A percentile compares a stretch with the other conserved stretches of the same genome.
phyloP scores from a whole-genome alignment of 495 filamentous ascomycete genomes.

The Xylaria intraflava region DNA sequence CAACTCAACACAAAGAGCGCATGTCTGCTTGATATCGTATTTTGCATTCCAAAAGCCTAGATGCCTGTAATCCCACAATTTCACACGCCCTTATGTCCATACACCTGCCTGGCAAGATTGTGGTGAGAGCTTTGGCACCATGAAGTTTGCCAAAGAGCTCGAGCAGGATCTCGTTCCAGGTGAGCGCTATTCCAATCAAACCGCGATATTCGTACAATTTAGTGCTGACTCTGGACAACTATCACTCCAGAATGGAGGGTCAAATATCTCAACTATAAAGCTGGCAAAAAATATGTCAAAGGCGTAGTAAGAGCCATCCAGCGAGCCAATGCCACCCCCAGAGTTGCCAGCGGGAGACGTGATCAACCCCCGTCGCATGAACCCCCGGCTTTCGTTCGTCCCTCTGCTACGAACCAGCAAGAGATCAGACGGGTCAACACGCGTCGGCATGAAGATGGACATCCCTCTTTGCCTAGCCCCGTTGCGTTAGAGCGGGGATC shows the following conservation, averaged over 20 bases:
- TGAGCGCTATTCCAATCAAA: constrained; percentile 18
- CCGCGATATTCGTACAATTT: background rate
- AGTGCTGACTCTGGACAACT: background rate
- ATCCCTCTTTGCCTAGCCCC: constrained; percentile 19
- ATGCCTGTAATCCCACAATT: background rate
- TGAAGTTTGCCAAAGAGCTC: constrained; percentile 63
- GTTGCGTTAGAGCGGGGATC: constrained; percentile 7
- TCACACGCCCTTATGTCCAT: background rate
- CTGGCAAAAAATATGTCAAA: constrained; percentile 87
- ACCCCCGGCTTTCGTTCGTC: constrained; percentile 14
- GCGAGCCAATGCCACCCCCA: constrained; percentile 52
- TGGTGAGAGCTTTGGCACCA: constrained; percentile 13
- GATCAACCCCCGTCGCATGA: constrained; percentile 16
- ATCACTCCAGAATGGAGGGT: constrained; percentile 66
- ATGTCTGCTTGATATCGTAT: background rate
- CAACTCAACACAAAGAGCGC: background rate
- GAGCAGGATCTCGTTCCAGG: constrained; percentile 78
- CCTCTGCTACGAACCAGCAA: constrained; percentile 20
- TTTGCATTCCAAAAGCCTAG: background rate
- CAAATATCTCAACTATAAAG: constrained; percentile 92
- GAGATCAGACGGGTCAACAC: constrained; percentile 3
- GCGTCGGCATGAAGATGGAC: constrained; percentile 13
- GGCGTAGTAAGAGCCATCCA: constrained; percentile 63
- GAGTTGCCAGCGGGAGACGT: constrained; percentile 16
- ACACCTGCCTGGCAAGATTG: background rate